Evolutionary conservation across 306 rosid species (phyloP), one percentile per base, ranked within the genome.

Genomic region (Erythrophleum fordii): DNA sequence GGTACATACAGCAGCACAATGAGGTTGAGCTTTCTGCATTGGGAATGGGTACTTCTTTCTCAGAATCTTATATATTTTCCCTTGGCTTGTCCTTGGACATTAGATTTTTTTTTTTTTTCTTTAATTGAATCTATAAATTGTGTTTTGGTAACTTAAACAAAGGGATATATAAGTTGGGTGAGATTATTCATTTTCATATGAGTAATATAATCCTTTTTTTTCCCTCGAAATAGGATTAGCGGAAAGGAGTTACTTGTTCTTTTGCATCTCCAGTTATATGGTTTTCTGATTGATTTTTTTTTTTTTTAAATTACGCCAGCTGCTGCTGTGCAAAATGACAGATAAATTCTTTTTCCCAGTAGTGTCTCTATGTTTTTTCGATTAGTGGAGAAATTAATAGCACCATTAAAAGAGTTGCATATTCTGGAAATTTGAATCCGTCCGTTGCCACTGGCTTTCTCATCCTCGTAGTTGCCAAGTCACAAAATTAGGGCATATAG

Each of bases 11-110:
- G 76, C 99, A 93, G 83, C 96, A 95, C 83, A 82, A 90, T 81
- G 99, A 95, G 88, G 99, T 95, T 67, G 99, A 93, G 89, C 99
- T 95, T 69, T 95, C 99, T 72, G 98, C 99, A 25, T 81, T 95
- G 67, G 99, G 99, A 83, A 95, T 93, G 99, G 98, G 99, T 95
- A 91, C 42, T 22, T 37, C 22, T 58, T 52, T 79, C 34, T 25
- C 65, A 5, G n/a, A 68, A 46, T 20, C 42, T 26, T 6, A 68
- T 7, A 14, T 13, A 6, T 55, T 34, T 42, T 14, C 58, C 58
- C 6, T 59, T 22, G 4, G 52, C 52, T 9, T 41, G 28, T 67
- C 25, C 13, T 20, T 25, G 35, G 16, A 65, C 22, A 55, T 55
- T 20, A 22, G 5, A 9, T 20, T 12, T 26, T 42, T 44, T 1